Evolutionary conservation across 257 asterid genomes (phyloP).

Genomic region (Handroanthus guayacan): DNA sequence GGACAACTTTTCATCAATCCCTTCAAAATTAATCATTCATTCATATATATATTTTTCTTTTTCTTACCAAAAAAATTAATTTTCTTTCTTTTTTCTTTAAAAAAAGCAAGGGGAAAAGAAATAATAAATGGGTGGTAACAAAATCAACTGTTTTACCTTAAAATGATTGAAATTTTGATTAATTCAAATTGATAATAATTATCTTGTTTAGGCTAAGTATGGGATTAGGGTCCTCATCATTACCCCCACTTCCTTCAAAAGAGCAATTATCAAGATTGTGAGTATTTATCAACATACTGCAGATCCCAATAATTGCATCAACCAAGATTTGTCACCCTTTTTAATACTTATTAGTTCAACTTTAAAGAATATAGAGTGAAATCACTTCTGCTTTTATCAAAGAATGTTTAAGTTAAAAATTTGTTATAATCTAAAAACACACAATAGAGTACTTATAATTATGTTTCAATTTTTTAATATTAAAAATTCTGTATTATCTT

Average conservation of each 20-base stretch:
- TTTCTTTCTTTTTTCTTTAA: not conserved
- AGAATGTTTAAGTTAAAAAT: too few species aligned
- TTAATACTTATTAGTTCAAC: slow-evolving; percentile 7
- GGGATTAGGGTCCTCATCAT: slow-evolving; percentile 45
- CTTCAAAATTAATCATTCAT: not conserved
- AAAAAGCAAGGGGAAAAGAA: not conserved
- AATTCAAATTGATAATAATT: slow-evolving; percentile 13
- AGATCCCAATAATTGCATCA: slow-evolving; percentile 50
- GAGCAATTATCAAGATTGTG: slow-evolving; percentile 37
- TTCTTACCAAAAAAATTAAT: not conserved
- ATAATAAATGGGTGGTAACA: not conserved
- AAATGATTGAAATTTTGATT: not conserved
- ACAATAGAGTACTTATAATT: too few species aligned
- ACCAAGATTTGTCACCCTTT: slow-evolving; percentile 9
- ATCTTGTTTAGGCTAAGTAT: slow-evolving; percentile 9
- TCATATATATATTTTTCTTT: not conserved
- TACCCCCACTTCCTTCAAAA: slow-evolving; percentile 46
- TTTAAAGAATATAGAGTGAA: too few species aligned
- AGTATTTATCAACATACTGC: slow-evolving; percentile 12
- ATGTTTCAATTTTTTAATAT: too few species aligned
- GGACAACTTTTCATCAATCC: slow-evolving; percentile 38
- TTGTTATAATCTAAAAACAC: too few species aligned
- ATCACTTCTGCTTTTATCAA: too few species aligned
- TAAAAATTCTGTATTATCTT: too few species aligned
- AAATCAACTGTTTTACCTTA: not conserved